Evolutionary conservation across 805 yeast genomes (phyloP), one percentile per base, ranked within the genome.

Genomic region (Cyberlindnera mycetangii): DNA sequence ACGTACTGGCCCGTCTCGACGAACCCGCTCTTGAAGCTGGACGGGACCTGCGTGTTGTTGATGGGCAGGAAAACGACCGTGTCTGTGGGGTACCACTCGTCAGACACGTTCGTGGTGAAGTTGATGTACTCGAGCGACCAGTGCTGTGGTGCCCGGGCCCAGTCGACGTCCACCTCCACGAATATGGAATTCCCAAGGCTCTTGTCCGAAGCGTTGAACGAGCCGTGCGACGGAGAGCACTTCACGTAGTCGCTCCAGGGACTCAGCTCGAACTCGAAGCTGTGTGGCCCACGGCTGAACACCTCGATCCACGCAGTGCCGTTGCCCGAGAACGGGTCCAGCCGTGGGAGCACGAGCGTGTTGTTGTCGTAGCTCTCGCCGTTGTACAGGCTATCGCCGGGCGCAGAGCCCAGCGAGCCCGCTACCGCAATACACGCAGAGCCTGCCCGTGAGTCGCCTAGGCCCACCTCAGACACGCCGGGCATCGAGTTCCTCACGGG

Each of bases 401-500:
- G 44, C 24, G 39, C 42, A 14, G 42, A 41, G 14, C 50, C 50
- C 20, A 40, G 9, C 3, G 41, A 27, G 3, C 44, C 45, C 15
- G 15, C 32, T 4, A 47, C 47, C 2, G 43, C 14, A 7, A 47
- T 35, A 37, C 42, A 28, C 14, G 47, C 50, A 14, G 50, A 32
- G 5, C 50, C 50, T 2, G 50, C 43, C 32, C 44, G 40, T 7
- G 50, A 41, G 15, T 43, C 41, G 22, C 33, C 41, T 5, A 33
- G 24, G 14, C 20, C n/a, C 18, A 47, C 20, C 32, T 36, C n/a
- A 2, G 25, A 19, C 10, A 47, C 43, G 3, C 27, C 31, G 11
- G 50, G 50, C 48, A 43, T 43, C 11, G 36, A 21, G 36, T 47
- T 45, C 21, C 50, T 43, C 28, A 47, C 30, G 4, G 50, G 50